Evolutionary conservation across 495 filamentous ascomycete genomes (phyloP).

Genomic region (Filosporella fistucella): DNA sequence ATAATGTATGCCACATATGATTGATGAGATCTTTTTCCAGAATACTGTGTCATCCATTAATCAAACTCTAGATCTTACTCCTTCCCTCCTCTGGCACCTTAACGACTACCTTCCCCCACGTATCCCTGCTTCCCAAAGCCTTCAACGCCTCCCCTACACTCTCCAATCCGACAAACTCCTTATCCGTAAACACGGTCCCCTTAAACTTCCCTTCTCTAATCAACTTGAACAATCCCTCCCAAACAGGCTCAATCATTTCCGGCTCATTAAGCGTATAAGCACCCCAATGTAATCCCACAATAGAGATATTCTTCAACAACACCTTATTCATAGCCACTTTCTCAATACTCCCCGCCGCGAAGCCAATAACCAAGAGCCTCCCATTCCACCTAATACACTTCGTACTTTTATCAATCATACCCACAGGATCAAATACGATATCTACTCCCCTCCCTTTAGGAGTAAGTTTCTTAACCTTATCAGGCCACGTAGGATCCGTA

Average conservation of each 20-base stretch:
- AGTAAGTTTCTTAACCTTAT: slow-evolving; percentile 69
- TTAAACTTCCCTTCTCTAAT: slow-evolving; percentile 74
- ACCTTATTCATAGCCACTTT: slow-evolving; percentile 90
- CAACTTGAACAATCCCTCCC: slow-evolving; percentile 75
- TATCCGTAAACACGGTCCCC: slow-evolving; percentile 77
- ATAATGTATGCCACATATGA: too few species aligned
- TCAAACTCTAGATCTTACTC: slow-evolving; percentile 39
- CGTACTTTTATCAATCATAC: slow-evolving; percentile 74
- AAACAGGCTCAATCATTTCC: slow-evolving; percentile 66
- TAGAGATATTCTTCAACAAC: slow-evolving; percentile 85
- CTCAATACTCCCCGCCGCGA: slow-evolving; percentile 85
- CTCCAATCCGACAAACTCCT: slow-evolving; percentile 78
- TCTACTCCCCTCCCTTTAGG: slow-evolving; percentile 73
- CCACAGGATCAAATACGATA: slow-evolving; percentile 88
- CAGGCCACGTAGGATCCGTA: slow-evolving; percentile 64
- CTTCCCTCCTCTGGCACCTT: slow-evolving; percentile 68
- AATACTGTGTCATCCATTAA: too few species aligned
- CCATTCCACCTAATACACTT: slow-evolving; percentile 93
- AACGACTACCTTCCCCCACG: slow-evolving; percentile 96
- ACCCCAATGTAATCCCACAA: slow-evolving; percentile 92
- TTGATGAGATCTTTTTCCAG: too few species aligned
- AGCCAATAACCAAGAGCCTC: slow-evolving; percentile 81
- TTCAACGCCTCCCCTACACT: slow-evolving; percentile 71
- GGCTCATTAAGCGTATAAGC: slow-evolving; percentile 71
- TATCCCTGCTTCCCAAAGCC: slow-evolving; percentile 72